Base-by-base conservation (phyloP, 1,284 basidiomycete species). In the Cutaneotrichosporon daszewskae region DNA sequence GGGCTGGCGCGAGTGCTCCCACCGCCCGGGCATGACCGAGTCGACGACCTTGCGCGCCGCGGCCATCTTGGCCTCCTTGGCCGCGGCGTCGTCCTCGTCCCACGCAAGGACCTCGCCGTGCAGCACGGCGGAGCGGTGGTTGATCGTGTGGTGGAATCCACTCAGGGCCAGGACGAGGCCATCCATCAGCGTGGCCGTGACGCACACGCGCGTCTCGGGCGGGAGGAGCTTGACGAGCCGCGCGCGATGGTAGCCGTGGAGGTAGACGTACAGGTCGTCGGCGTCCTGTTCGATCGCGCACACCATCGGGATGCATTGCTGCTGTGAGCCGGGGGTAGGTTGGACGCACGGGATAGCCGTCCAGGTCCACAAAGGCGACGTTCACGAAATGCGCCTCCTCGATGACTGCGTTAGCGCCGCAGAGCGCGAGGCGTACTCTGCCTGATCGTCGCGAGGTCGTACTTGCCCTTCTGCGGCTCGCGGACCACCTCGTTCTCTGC, bases 81-180 rank as follows among this genome's bases (percentile, higher is more conserved):
- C 25, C 5, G 25, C 31, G 6, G 32, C 41, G 6, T 27, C 26
- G n/a, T 37, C 46, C 6, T 32, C 26, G n/a, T 38, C 45, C 38
- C 59, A 49, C 14, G 53, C 52, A 9, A 49, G 36, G 1, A 54
- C 54, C 13, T 54, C 54, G 18, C 63, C 61, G 33, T 66, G 63
- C 1, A 58, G 45, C 16, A 66, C 56, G 3, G 60, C 61, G 17
- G 45, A 46, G 29, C 62, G 59, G 47, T 65, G 60, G 45, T 63
- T 62, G 42, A 63, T 53, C 17, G 49, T 48, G 43, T 54, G 47
- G 28, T 54, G 41, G 32, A 59, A 63, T 14, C 52, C 54, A 8
- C 49, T 54, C n/a, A 66, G 49, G 16, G 57, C 53, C 12, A 66
- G 53, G 24, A 59, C 60, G 35, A 57, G 46, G 2, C 61, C 63